Evolutionary conservation across 2,329 filamentous ascomycete species (phyloP), one percentile per base, ranked within the genome.

Genomic region (Colletotrichum australisinense): DNA sequence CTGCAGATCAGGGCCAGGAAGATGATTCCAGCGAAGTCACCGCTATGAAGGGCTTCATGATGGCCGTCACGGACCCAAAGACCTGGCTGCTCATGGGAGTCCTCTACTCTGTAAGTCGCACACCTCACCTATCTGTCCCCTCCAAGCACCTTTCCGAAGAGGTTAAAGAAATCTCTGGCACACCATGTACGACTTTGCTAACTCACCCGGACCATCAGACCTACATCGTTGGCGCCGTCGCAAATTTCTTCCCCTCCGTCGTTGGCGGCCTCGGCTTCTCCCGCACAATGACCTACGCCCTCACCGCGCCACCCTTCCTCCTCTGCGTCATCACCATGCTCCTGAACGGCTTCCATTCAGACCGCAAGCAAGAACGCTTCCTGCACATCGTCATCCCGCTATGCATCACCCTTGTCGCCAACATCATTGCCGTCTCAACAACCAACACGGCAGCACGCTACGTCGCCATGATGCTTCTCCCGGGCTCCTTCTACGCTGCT

Each of bases 361-460:
- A 94, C 80, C 88, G 86, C 58, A 93, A 91, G 0, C 91, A 92
- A 28, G 93, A 95, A 80, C 88, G 93, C 3, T 94, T 91, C 81
- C 90, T 89, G 79, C 93, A 95, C 80, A 88, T 94, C 72, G 86
- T 86, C 0, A 71, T 90, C 1, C 92, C 93, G 0, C 85, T 94
- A 12, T 88, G 85, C 70, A 83, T 94, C 53, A 89, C 90, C 16
- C 85, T 94, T 2, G 83, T 83, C 0, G 89, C 91, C 1, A 94
- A 93, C 82, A 92, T 95, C 76, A 86, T 94, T 60, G 90, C 90
- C 12, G 92, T 91, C 1, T 84, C 90, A 0, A 94, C 92, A 0
- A 90, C 86, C 0, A 80, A 84, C 4, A 85, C 88, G 0, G 92
- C 86, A 0, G 89, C 92, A 0, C 86, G 93, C 55, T 95, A 95